Percentiles rank a stretch among this genome's conserved stretches.
Conservation (phyloP, 2,329 filamentous ascomycete species). For the Blastomyces emzantsi region DNA sequence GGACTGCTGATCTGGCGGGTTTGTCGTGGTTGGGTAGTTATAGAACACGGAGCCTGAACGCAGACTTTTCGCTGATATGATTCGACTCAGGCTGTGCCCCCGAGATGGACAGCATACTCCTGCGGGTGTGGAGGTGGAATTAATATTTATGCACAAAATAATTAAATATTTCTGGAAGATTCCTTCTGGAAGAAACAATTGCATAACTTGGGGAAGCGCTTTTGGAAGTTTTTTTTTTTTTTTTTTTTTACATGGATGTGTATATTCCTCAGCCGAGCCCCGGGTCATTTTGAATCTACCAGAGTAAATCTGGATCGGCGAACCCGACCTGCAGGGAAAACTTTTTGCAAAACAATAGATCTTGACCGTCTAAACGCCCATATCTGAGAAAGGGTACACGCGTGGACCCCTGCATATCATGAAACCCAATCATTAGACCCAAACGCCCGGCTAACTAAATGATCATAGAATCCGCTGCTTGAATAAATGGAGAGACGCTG, state of each 20-base stretch:
- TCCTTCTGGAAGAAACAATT: background rate
- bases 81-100: too few relatives aligned
- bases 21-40: too few relatives aligned
- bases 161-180: background rate
- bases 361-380: background rate
- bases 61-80: too few relatives aligned
- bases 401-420: background rate
- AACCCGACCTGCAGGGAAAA: too few relatives aligned
- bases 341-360: background rate
- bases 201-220: background rate
- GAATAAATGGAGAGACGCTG: background rate
- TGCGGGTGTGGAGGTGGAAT: background rate
- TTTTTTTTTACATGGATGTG: background rate
- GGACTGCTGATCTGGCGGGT: too few relatives aligned
- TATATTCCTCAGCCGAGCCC: background rate
- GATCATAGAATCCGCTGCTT: background rate
- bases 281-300: too few relatives aligned
- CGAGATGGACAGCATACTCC: background rate
- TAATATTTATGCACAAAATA: background rate
- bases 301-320: too few relatives aligned
- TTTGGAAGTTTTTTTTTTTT: background rate
- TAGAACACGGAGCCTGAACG: too few relatives aligned
- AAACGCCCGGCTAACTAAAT: background rate
- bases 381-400: background rate
- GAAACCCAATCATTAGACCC: background rate